A percentile compares a stretch with the other conserved stretches of the same genome.
phyloP scores from a whole-genome alignment of 2,329 filamentous ascomycete species.

The Ramularia endophylla region DNA sequence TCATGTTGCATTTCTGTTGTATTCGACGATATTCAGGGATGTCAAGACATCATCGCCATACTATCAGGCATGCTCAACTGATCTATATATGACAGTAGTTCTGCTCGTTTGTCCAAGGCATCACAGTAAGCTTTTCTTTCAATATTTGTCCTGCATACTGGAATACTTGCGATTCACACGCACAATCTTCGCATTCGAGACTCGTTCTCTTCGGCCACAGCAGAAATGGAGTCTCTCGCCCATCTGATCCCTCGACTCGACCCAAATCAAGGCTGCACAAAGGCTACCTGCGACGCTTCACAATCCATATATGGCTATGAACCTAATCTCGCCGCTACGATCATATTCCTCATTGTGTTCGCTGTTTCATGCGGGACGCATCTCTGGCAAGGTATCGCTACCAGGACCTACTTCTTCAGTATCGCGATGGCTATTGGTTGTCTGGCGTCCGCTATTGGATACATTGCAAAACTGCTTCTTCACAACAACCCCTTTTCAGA shows the following conservation, averaged over 20 bases:
- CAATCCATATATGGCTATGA: conserved; percentile 30
- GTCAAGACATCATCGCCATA: too few relatives aligned
- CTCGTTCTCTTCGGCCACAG: too few relatives aligned
- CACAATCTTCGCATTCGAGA: too few relatives aligned
- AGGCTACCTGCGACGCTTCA: conserved; percentile 20
- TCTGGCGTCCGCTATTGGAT: conserved; percentile 39
- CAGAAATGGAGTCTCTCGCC: conserved; percentile 6
- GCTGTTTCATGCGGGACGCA: conserved; percentile 28
- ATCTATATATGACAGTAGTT: too few relatives aligned
- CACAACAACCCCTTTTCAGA: conserved; percentile 39
- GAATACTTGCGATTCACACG: too few relatives aligned
- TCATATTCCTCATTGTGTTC: conserved; percentile 36
- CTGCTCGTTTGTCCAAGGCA: too few relatives aligned
- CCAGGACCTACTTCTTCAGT: conserved; percentile 37
- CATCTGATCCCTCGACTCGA: conserved; percentile 19
- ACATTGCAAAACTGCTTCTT: conserved; percentile 38
- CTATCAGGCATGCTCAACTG: too few relatives aligned
- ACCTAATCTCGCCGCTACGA: conserved; percentile 34
- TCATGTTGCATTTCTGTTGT: too few relatives aligned
- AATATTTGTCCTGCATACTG: too few relatives aligned
- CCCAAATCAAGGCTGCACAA: conserved; percentile 25
- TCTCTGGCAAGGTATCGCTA: conserved; percentile 28
- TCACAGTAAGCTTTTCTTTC: too few relatives aligned
- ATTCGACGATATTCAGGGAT: too few relatives aligned
- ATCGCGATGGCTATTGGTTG: conserved; percentile 38